Evolutionary conservation across 2,329 filamentous ascomycete species (phyloP), one percentile per base, ranked within the genome.

Genomic region (Trematosphaeria pertusa): DNA sequence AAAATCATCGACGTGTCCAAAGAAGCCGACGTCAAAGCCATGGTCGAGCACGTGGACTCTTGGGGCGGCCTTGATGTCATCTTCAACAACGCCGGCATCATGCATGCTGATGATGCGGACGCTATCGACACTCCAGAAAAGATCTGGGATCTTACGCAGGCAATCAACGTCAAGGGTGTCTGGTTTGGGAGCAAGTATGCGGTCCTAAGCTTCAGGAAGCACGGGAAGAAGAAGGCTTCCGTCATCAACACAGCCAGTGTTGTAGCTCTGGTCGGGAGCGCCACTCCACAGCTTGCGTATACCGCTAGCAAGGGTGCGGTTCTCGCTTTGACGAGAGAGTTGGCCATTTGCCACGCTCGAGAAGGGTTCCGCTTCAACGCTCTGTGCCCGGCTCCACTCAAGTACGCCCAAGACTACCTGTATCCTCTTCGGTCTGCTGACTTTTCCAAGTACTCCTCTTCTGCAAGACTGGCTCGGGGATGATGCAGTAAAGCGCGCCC

Each of bases 81-180:
- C 64, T 97, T 96, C 85, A 97, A 97, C 84, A 97, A 97, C 72
- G 92, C 92, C 18, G 92, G 92, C 44, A 97, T 97, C 73, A 97
- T 97, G 92, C 92, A 96, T 76, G 86, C 85, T 37, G 80, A 87
- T 47, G 76, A 80, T 52, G 76, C 75, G 28, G 69, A 73, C 72
- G 91, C 92, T 37, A 78, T 95, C 70, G 83, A 87, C 70, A 96
- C 91, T 1, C 86, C 89, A 39, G 91, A 96, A 77, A 86, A 84
- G 63, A 92, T 97, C 78, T 97, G 92, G 92, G 91, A 97, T 65
- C 77, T 96, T 58, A 97, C 92, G 4, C 91, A 96, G 52, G 86
- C 85, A 71, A 95, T 96, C 79, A 97, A 97, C 74, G 92, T 96
- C 73, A 97, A 97, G 83, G 92, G 92, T 33, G 92, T 97, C n/a